Base-by-base conservation (phyloP, 2,329 filamentous ascomycete genomes). In the Pestalotiopsis sp. region DNA sequence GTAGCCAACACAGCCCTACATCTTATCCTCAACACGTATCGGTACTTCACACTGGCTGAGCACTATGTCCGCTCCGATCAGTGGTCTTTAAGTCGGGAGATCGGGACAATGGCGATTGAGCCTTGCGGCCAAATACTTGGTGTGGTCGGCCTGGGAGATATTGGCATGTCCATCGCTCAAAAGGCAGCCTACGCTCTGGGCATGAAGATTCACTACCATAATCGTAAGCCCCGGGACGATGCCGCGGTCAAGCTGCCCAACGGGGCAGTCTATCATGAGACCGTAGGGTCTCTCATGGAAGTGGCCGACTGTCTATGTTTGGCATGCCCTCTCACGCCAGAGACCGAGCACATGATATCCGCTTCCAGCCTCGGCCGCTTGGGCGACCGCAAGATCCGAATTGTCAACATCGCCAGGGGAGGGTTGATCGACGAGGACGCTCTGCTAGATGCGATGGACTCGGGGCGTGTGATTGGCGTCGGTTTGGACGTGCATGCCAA, bases 351-450 rank as follows among this genome's bases (percentile, higher is more conserved):
- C 63, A 77, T 80, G 22, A 35, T 58, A 20, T 67, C 86, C 6
- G n/a, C 56, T 14, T 75, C 88, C 22, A 77, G 78, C 5, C 71
- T 71, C 3, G 73, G 77, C n/a, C 76, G 81, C 62, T 77, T 89
- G 13, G 68, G 68, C 0, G 77, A 78, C 67, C 86, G 88, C 76
- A 62, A 62, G 20, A 62, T 62, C 59, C 11, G 59, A 2, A 38
- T 62, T 9, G 59, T 62, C 59, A 62, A 62, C 35, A 62, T 62
- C n/a, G 59, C 59, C 5, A 38, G 59, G 17, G 59, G 59, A n/a
- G 38, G 38, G n/a, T n/a, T 62, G 59, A 44, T 62, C 30, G 59
- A 62, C 6, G 59, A 62, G 59, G 59, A 62, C n/a, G 59, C 59
- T n/a, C 59, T 62, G 7, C n/a, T 62, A 9, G 59, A 14, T 3